Base-by-base conservation (phyloP, 306 rosid genomes). In the Echinosophora koreensis region DNA sequence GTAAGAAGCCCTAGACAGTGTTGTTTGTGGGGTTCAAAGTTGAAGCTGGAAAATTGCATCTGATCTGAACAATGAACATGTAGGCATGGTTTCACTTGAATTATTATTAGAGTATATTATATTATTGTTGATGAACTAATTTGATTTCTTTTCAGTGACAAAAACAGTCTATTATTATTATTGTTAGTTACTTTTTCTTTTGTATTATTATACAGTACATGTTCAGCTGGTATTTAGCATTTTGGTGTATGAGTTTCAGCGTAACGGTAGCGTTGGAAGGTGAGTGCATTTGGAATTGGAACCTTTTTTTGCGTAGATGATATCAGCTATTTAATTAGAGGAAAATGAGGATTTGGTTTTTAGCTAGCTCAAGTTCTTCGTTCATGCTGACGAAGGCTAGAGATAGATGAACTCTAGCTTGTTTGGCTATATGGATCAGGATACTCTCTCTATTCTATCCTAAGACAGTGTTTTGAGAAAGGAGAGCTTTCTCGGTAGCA, bases 1-100 rank as follows among this genome's bases (percentile, higher is more conserved):
- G 98, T 85, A 95, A 95, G 95, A 92, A 95, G 88, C 97, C 98
- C 97, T 92, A 90, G 85, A 57, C 13, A 44, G 22, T 22, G 22
- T 22, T 22, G 22, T 22, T 22, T 22, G 49, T 42, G 49, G 49
- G 44, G 44, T 8, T 42, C 3, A 42, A 42, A 4, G 9, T 42
- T 4, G 49, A 42, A 30, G 49, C 3, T 42, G 49, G 14, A 12
- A 42, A 42, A 42, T 42, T 42, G 14, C 10, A 22, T 22, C 22
- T 22, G 22, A 22, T 22, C 22, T 22, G 22, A 22, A 22, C 22
- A 22, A 22, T 22, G 49, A 42, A 42, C 12, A 62, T 69, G 68
- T 22, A 63, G 77, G 66, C 18, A 54, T 66, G 34, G 47, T 67
- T 71, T 60, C 55, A 61, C 75, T 73, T 22, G n/a, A 70, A 69